Evolutionary conservation across 306 rosid genomes (phyloP).

Genomic region (Cyamopsis tetragonoloba): DNA sequence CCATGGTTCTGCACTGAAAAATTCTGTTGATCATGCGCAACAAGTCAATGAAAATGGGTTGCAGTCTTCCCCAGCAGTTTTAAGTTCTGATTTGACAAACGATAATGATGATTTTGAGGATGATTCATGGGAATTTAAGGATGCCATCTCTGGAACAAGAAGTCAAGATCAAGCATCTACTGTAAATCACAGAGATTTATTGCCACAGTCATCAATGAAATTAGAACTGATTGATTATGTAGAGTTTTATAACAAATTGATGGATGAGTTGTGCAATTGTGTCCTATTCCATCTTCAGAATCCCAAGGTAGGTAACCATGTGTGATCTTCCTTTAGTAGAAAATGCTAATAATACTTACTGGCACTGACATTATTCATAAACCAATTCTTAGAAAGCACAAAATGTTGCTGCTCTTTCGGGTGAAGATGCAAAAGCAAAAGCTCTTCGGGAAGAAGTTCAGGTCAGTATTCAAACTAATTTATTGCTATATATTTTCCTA

Average conservation of each 20-base stretch:
- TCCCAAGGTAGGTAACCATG: slow-evolving; percentile 52
- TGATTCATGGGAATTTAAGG: slow-evolving; percentile 79
- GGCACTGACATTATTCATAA: slow-evolving; percentile 27
- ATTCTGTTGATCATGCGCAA: slow-evolving; percentile 33
- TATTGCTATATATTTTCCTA: slow-evolving; percentile 5
- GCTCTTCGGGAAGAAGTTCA: slow-evolving; percentile 58
- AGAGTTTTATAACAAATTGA: slow-evolving; percentile 67
- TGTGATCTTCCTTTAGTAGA: slow-evolving; percentile 20
- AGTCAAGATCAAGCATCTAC: slow-evolving; percentile 33
- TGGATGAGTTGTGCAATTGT: slow-evolving; percentile 46
- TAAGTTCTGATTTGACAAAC: slow-evolving; percentile 39
- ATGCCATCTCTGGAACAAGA: slow-evolving; percentile 38
- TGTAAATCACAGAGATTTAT: slow-evolving; percentile 34
- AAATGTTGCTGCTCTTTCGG: slow-evolving; percentile 42
- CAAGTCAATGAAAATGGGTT: slow-evolving; percentile 41
- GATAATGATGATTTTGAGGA: slow-evolving; percentile 56
- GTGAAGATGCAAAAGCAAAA: slow-evolving; percentile 45
- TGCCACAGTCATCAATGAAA: slow-evolving; percentile 25
- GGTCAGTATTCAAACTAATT: slow-evolving; percentile 44
- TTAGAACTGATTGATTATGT: slow-evolving; percentile 45
- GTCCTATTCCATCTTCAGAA: slow-evolving; percentile 53
- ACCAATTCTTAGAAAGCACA: slow-evolving; percentile 50
- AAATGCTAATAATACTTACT: neutral
- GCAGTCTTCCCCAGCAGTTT: slow-evolving; percentile 29
- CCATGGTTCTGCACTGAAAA: slow-evolving; percentile 43